Conservation (phyloP, 495 filamentous ascomycete genomes). For the Talaromyces nanjingensis region DNA sequence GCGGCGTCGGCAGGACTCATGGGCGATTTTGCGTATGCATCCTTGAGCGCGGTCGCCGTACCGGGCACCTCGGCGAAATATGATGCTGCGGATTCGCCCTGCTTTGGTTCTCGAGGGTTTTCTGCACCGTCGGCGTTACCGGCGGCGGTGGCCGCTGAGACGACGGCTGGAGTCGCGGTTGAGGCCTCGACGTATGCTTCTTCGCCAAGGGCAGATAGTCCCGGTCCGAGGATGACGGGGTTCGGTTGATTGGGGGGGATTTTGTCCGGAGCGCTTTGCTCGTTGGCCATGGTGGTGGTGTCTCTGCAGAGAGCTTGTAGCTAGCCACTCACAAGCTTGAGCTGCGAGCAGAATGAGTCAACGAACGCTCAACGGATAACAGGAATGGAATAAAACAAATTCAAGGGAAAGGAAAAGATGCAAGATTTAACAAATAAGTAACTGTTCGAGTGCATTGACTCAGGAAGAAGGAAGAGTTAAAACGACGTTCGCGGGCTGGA, state of each 20-base stretch:
- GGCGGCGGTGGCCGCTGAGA: constrained; percentile 16
- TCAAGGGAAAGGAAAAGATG: background rate
- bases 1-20: constrained; percentile 36
- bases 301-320: constrained; percentile 17
- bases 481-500: constrained; percentile 14
- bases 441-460: background rate
- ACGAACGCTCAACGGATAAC: background rate
- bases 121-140: background rate
- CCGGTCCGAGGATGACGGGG: constrained; percentile 29
- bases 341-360: background rate
- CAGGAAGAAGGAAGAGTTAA: background rate
- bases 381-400: background rate
- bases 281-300: constrained; percentile 23
- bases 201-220: constrained; percentile 25
- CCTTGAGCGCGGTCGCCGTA: constrained; percentile 20
- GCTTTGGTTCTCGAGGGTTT: background rate
- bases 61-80: constrained; percentile 27
- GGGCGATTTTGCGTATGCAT: constrained; percentile 22
- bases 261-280: constrained; percentile 22
- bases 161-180: constrained; percentile 21
- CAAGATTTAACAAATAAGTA: background rate
- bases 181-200: constrained; percentile 24
- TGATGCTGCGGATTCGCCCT: constrained; percentile 9
- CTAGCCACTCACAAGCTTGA: background rate
- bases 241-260: constrained; percentile 29